phyloP scores from a whole-genome alignment of 1,284 basidiomycete genomes.

The Laetiporus sulphureus region DNA sequence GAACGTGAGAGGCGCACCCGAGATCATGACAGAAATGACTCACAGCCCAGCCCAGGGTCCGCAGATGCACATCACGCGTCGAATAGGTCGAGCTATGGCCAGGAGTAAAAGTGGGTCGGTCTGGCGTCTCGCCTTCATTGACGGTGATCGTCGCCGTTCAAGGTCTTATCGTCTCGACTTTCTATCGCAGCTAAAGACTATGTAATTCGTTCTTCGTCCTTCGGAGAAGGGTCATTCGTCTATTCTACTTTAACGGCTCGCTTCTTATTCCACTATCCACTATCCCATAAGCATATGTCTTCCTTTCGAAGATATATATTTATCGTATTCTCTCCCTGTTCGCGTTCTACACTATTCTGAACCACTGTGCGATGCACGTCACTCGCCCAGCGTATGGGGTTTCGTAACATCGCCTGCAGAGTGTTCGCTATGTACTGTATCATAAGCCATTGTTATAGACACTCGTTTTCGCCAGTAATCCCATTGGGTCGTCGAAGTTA shows the following conservation, averaged over 20 bases:
- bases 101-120: constrained; percentile 1
- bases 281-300: too few relatives aligned
- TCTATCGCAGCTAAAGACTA: too few relatives aligned
- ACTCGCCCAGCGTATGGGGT: too few relatives aligned
- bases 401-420: too few relatives aligned
- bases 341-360: too few relatives aligned
- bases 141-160: too few relatives aligned
- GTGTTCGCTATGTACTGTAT: constrained; percentile 5
- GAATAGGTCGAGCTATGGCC: neutral
- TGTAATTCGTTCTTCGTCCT: neutral
- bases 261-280: too few relatives aligned
- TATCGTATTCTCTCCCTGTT: constrained; percentile 10
- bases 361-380: too few relatives aligned
- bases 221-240: neutral
- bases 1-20: constrained; percentile 42
- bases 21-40: constrained; percentile 16
- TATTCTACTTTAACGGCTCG: too few relatives aligned
- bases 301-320: constrained; percentile 15
- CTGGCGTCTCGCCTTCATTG: too few relatives aligned
- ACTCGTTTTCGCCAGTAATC: neutral
- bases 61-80: constrained; percentile 2
- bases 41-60: constrained; percentile 7
- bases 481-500: neutral
- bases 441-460: constrained; percentile 1
- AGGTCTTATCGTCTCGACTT: too few relatives aligned